These are phyloP conservation scores for Rheum nobile DNA, from an alignment of 148 eudicot species.

Conservation along the genomic window DNA sequence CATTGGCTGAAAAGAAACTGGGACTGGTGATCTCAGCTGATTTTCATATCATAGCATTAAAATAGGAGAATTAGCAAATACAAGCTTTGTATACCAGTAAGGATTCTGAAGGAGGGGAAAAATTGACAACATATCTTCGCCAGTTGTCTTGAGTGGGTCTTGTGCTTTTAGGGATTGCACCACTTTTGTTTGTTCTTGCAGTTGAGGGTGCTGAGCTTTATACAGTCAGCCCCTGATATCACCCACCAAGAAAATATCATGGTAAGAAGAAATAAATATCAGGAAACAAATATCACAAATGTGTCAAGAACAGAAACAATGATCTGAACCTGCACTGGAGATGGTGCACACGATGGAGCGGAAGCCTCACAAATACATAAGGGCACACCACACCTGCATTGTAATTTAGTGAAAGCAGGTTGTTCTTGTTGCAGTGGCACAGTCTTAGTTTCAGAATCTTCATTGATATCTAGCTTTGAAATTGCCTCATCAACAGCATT, in stretches of 20 bases:
- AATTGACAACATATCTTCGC: conserved; percentile 37
- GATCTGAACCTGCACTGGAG: conserved; percentile 32
- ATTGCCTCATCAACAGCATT: conserved; percentile 40
- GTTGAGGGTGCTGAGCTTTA: conserved; percentile 23
- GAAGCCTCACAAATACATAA: conserved; percentile 88
- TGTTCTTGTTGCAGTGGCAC: conserved; percentile 22
- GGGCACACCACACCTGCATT: conserved; percentile 99
- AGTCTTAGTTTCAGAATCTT: conserved; percentile 26
- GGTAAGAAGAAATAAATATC: conserved; percentile 4
- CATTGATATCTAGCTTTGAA: conserved; percentile 52
- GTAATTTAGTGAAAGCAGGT: conserved; percentile 22
- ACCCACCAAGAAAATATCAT: conserved; percentile 5
- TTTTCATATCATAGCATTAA: not conserved
- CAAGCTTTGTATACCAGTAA: not conserved
- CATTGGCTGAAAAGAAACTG: not conserved
- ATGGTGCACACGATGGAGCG: conserved; percentile 30
- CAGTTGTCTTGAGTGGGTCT: conserved; percentile 47
- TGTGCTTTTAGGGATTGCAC: conserved; percentile 32
- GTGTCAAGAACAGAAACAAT: conserved; percentile 2
- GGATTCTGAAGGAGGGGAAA: not conserved
- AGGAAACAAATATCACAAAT: not conserved
- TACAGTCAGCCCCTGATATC: conserved; percentile 20
- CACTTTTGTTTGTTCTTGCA: conserved; percentile 49
- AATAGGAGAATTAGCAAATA: not conserved
- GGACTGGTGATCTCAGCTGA: not conserved